phyloP scores from a whole-genome alignment of 805 yeast species.

The Candida schatavii region DNA sequence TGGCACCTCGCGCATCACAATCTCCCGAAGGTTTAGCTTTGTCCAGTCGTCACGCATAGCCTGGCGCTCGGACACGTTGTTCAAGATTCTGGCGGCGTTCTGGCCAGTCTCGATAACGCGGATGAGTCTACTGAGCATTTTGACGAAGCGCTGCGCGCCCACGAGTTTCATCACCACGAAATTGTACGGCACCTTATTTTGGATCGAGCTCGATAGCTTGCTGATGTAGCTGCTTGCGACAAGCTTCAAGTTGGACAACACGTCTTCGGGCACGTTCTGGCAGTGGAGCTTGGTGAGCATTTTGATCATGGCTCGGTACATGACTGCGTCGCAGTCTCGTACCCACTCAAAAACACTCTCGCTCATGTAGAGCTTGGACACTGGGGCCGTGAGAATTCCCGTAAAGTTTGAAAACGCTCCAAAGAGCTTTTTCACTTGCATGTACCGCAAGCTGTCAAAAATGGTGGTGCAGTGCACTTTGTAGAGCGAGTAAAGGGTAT shows the following conservation, averaged over 20 bases:
- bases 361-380: constrained; percentile 53
- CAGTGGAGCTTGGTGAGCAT: constrained; percentile 61
- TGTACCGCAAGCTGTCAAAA: constrained; percentile 62
- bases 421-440: constrained; percentile 63
- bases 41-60: constrained; percentile 61
- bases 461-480: constrained; percentile 60
- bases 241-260: constrained; percentile 52
- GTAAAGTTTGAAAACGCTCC: constrained; percentile 51
- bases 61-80: constrained; percentile 39
- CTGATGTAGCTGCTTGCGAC: constrained; percentile 49
- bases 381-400: constrained; percentile 58
- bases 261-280: constrained; percentile 55
- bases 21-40: constrained; percentile 44
- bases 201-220: constrained; percentile 38
- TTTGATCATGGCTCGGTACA: constrained; percentile 53
- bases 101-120: constrained; percentile 53
- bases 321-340: constrained; percentile 60
- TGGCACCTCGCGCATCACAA: constrained; percentile 50
- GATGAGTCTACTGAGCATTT: constrained; percentile 52
- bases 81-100: constrained; percentile 46
- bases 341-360: constrained; percentile 59
- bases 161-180: constrained; percentile 51
- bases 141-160: constrained; percentile 52
- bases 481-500: constrained; percentile 61
- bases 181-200: constrained; percentile 44